Evolutionary conservation across 1,284 basidiomycete genomes (phyloP).

Genomic region (Marasmius fiardii): DNA sequence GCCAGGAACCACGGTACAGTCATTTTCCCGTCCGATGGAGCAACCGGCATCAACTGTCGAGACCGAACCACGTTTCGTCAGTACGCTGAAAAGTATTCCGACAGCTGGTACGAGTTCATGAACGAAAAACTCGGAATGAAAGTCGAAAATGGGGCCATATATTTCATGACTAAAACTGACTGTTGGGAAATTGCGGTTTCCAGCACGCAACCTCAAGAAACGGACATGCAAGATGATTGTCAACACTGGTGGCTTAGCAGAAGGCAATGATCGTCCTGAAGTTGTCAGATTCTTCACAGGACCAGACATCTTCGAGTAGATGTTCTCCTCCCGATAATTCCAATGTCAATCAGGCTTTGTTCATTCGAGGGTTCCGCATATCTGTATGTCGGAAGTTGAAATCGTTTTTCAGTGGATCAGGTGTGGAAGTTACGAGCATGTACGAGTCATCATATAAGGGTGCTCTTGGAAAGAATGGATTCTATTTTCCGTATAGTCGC

Average conservation of each 20-base stretch:
- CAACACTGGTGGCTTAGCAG: background rate
- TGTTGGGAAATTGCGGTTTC: slow-evolving; percentile 4
- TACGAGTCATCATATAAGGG: background rate
- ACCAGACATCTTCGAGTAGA: background rate
- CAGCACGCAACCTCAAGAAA: background rate
- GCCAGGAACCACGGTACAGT: background rate
- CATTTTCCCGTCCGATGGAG: slow-evolving; percentile 10
- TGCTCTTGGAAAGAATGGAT: background rate
- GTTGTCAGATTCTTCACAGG: background rate
- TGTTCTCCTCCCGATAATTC: background rate
- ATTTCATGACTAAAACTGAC: slow-evolving; percentile 7
- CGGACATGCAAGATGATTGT: background rate
- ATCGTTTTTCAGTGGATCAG: too few species aligned
- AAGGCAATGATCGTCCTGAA: background rate
- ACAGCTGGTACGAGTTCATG: slow-evolving; percentile 5
- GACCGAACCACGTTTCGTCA: background rate
- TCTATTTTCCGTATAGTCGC: background rate
- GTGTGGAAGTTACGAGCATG: background rate
- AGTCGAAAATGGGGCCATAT: slow-evolving; percentile 6
- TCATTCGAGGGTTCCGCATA: too few species aligned
- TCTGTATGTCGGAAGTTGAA: too few species aligned
- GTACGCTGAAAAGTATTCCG: slow-evolving; percentile 5
- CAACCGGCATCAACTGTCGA: background rate
- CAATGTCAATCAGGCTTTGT: too few species aligned
- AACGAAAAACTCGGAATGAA: slow-evolving; percentile 6